Base-by-base conservation (phyloP, 768 basidiomycete genomes). In the Boletus rubescentipes region DNA sequence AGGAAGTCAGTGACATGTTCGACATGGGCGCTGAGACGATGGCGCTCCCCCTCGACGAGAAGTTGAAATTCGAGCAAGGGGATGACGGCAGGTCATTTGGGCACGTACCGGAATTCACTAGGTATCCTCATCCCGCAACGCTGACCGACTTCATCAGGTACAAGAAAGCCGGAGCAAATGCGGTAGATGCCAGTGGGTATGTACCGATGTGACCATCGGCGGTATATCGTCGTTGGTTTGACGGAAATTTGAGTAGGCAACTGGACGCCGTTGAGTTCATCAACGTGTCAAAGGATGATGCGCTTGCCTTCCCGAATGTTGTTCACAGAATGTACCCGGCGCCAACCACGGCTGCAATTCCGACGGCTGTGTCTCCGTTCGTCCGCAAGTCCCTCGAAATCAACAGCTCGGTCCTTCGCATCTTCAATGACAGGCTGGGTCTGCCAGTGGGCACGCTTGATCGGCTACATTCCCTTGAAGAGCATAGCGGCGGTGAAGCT, bases 201-300 rank as follows among this genome's bases (percentile, higher is more conserved):
- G 59, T 54, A 6, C 32, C n/a, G 2, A 9, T 26, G 16, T 36
- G 4, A 26, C n/a, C 8, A 9, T 40, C 14, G 29, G 20, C 5
- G 18, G 37, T 46, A 31, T 21, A 9, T 20, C 30, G n/a, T 10
- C 12, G 7, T 43, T 18, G n/a, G 11, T 39, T 35, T 37, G 23
- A 56, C 10, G 9, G 21, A 50, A 7, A 2, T 14, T 30, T 18
- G 9, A 15, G 41, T 14, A 65, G 61, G 2, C 44, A 29, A 6
- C 53, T 76, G 43, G 86, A 88, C 61, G 76, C 75, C 0, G 75
- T 77, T 4, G 84, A 88, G 61, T 87, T 86, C 66, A 73, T 88
- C 53, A 87, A 87, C 60, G 67, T 88, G 31, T 73, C 86, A 0
- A 86, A 86, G 62, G 86, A 90, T 61, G 87, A 90, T 58, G 84